Conservation (phyloP, 2,329 filamentous ascomycete species). For the Pseudogymnoascus sp. region DNA sequence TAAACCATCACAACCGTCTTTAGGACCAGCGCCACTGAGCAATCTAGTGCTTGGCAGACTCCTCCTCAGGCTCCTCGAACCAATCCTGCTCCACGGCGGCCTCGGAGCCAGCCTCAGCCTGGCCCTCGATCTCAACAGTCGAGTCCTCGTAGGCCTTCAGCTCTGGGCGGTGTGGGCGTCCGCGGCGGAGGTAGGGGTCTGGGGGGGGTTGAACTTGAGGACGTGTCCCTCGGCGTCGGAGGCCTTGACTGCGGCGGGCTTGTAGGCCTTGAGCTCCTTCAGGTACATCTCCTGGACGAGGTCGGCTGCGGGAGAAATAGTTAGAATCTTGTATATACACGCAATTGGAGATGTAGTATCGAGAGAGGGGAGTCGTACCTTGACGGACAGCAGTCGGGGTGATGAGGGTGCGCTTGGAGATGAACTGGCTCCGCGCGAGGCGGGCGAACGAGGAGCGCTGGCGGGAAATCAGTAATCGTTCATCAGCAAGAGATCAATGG, state of each 20-base stretch:
- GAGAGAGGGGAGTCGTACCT: conserved; percentile 22
- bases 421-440: conserved; percentile 27
- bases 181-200: conserved; percentile 81
- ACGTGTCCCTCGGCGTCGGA: conserved; percentile 86
- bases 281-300: conserved; percentile 97
- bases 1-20: conserved; percentile 8
- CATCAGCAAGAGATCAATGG: conserved; percentile 14
- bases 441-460: conserved; percentile 32
- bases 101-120: conserved; percentile 57
- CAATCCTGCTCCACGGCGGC: conserved; percentile 60
- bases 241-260: conserved; percentile 74
- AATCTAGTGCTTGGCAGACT: conserved; percentile 29
- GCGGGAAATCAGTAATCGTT: conserved; percentile 16
- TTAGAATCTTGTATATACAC: neutral
- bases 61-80: conserved; percentile 69
- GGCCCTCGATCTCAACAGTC: conserved; percentile 89
- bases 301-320: conserved; percentile 60
- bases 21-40: neutral
- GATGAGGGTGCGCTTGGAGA: conserved; percentile 30
- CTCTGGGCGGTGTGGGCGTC: conserved; percentile 88
- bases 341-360: neutral
- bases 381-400: conserved; percentile 29
- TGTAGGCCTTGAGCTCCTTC: conserved; percentile 92
- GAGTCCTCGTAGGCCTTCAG: conserved; percentile 92
- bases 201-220: conserved; percentile 75